These are phyloP conservation scores for Rhododendron mucronatum DNA, from an alignment of 148 eudicot genomes.

Conservation along the genomic window DNA sequence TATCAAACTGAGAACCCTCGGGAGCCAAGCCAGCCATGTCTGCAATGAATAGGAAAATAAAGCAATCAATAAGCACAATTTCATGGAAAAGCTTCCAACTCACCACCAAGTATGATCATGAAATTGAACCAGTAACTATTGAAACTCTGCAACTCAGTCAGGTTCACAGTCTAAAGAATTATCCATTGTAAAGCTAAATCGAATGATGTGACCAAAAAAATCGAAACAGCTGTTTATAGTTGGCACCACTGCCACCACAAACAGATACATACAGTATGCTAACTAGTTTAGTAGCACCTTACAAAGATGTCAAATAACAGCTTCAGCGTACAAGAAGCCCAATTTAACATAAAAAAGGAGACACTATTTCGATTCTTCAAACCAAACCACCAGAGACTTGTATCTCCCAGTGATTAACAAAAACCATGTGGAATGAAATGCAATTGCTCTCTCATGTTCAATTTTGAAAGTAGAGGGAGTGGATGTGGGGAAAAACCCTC, in stretches of 20 bases:
- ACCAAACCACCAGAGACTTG: background rate
- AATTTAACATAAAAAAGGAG: background rate
- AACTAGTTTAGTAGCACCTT: background rate
- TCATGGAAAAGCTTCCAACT: background rate
- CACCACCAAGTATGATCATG: background rate
- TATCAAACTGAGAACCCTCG: conserved; percentile 30
- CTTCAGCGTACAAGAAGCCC: background rate
- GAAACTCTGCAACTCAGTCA: too few species aligned
- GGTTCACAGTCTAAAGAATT: background rate
- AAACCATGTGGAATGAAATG: background rate
- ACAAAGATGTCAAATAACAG: background rate
- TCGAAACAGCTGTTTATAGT: background rate
- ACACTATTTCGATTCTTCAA: background rate
- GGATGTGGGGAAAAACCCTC: background rate
- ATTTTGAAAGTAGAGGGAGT: background rate
- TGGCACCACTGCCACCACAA: background rate
- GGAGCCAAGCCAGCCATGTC: conserved; percentile 21
- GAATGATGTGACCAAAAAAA: background rate
- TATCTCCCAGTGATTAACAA: background rate
- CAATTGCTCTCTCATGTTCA: background rate
- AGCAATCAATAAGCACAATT: background rate
- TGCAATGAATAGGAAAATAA: background rate
- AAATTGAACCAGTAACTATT: background rate
- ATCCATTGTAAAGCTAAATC: background rate
- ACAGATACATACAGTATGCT: background rate